Evolutionary conservation across 306 rosid species (phyloP).

Genomic region (Parietaria judaica): DNA sequence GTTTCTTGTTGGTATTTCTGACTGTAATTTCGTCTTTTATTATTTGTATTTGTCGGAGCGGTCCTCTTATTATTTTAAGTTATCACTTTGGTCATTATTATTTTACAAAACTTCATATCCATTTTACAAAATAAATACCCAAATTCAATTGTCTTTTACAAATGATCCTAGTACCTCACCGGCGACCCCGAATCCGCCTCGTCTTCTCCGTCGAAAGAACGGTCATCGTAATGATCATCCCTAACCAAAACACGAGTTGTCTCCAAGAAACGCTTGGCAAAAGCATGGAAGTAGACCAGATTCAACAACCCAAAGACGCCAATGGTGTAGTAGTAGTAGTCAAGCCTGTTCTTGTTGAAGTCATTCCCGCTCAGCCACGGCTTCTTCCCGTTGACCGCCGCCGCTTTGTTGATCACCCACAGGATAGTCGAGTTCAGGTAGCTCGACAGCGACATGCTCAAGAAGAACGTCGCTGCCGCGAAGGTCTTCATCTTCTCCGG

Average conservation of each 20-base stretch:
- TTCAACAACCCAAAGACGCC: slow-evolving; percentile 32
- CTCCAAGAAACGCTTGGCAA: slow-evolving; percentile 26
- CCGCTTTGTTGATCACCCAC: slow-evolving; percentile 11
- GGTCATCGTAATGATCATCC: not conserved
- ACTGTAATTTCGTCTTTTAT: no score
- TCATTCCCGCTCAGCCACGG: slow-evolving; percentile 56
- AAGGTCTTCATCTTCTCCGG: slow-evolving; percentile 55
- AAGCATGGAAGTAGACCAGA: slow-evolving; percentile 34
- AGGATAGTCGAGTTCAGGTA: slow-evolving; percentile 30
- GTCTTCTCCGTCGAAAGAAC: not conserved
- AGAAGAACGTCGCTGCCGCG: slow-evolving; percentile 52
- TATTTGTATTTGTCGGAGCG: no score
- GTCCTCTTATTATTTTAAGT: no score
- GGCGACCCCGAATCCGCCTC: no score
- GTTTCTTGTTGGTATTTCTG: no score
- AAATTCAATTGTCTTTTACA: no score
- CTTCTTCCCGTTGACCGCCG: slow-evolving; percentile 10
- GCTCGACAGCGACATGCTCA: slow-evolving; percentile 37
- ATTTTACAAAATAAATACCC: no score
- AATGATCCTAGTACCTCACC: no score
- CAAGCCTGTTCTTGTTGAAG: slow-evolving; percentile 51
- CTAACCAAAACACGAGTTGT: not conserved
- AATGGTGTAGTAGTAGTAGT: slow-evolving; percentile 45
- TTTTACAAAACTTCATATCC: no score
- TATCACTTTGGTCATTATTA: no score